These are phyloP conservation scores for Phtheirospermum japonicum DNA, from an alignment of 257 asterid genomes.

Conservation along the genomic window DNA sequence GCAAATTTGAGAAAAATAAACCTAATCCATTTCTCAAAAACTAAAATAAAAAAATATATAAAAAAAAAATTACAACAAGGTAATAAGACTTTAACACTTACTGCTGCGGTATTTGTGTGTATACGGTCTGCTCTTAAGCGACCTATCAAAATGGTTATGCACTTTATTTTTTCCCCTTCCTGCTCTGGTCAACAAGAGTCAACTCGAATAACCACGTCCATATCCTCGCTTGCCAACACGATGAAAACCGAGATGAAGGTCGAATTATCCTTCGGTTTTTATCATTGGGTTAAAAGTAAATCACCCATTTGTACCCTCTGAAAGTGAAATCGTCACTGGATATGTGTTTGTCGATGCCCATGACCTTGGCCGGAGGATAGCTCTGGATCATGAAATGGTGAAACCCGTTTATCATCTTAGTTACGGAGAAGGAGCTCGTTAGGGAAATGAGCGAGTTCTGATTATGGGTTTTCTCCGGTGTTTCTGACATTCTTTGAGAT, in stretches of 20 bases:
- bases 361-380: slow-evolving; percentile 70
- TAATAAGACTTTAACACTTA: slow-evolving; percentile 7
- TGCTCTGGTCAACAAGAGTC: slow-evolving; percentile 79
- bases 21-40: background rate
- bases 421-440: slow-evolving; percentile 67
- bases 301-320: slow-evolving; percentile 82
- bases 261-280: slow-evolving; percentile 73
- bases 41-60: no score
- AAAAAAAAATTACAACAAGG: slow-evolving; percentile 13
- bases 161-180: slow-evolving; percentile 83
- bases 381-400: slow-evolving; percentile 75
- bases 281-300: slow-evolving; percentile 79
- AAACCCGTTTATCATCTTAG: slow-evolving; percentile 75
- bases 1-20: background rate
- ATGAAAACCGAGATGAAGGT: slow-evolving; percentile 68
- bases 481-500: slow-evolving; percentile 32
- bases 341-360: slow-evolving; percentile 77
- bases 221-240: slow-evolving; percentile 70
- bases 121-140: slow-evolving; percentile 64
- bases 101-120: slow-evolving; percentile 10
- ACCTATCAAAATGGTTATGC: slow-evolving; percentile 87
- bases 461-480: slow-evolving; percentile 32
- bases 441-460: slow-evolving; percentile 38
- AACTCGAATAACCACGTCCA: slow-evolving; percentile 67
- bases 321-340: slow-evolving; percentile 76